Conservation (phyloP, 2,329 filamentous ascomycete species). For the Gliomastix tumulicola region DNA sequence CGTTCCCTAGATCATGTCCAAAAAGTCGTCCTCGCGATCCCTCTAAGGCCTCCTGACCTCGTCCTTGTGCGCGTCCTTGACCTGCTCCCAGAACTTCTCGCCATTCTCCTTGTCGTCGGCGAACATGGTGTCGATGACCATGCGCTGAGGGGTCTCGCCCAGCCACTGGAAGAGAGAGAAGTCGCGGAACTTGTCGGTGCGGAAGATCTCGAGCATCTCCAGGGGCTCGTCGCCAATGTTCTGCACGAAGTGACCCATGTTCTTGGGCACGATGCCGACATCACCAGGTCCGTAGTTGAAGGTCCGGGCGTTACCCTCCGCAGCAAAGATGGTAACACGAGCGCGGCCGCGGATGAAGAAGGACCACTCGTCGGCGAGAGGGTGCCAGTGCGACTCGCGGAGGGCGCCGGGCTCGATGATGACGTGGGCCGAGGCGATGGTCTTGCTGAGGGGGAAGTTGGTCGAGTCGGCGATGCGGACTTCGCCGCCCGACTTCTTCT, state of each 20-base stretch:
- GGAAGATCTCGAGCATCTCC: conserved; percentile 71
- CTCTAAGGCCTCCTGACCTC: conserved; percentile 32
- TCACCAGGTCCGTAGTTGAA: conserved; percentile 73
- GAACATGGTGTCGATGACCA: conserved; percentile 63
- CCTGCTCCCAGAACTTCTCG: conserved; percentile 53
- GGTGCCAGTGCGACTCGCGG: conserved; percentile 80
- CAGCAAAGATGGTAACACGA: conserved; percentile 67
- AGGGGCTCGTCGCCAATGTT: conserved; percentile 71
- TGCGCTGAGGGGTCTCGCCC: conserved; percentile 60
- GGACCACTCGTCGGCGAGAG: conserved; percentile 72
- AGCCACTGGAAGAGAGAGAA: conserved; percentile 72
- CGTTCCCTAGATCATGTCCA: too few species aligned
- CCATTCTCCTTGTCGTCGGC: conserved; percentile 52
- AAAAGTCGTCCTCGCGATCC: too few species aligned
- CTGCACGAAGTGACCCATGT: conserved; percentile 78
- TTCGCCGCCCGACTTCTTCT: conserved; percentile 59
- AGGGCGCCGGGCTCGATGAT: conserved; percentile 65
- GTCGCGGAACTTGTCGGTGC: conserved; percentile 63
- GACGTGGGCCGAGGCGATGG: conserved; percentile 65
- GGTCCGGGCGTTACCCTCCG: conserved; percentile 61
- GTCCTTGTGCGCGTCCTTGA: conserved; percentile 56
- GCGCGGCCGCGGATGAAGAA: conserved; percentile 70
- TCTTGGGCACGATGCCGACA: conserved; percentile 68
- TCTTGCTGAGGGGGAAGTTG: conserved; percentile 69
- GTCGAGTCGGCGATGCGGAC: conserved; percentile 71